Percentiles rank a stretch among this genome's conserved stretches.
Evolutionary conservation across 371 early-diverging fungal genomes (phyloP).

Genomic region (Mucor indicus): DNA sequence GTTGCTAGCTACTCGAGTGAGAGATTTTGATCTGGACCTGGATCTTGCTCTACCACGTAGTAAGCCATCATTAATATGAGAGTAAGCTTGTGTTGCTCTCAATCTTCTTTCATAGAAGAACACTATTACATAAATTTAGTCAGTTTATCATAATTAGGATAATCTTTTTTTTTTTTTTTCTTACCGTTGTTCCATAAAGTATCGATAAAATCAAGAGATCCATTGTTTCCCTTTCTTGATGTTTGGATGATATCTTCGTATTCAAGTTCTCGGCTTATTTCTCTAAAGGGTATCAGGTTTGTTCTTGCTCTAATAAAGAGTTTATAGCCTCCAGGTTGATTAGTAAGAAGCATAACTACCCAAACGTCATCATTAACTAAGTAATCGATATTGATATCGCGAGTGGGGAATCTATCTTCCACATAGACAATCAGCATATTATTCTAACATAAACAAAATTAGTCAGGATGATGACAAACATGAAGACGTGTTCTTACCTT

Average conservation of each 20-base stretch:
- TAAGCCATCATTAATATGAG: constrained; percentile 22
- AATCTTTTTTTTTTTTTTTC: background rate
- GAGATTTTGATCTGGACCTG: constrained; percentile 41
- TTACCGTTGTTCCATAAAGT: constrained; percentile 28
- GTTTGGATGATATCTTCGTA: constrained; percentile 10
- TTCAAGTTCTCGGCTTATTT: constrained; percentile 17
- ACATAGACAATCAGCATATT: constrained; percentile 46
- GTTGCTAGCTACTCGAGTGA: constrained; percentile 37
- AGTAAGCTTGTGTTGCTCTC: constrained; percentile 22
- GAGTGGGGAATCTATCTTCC: constrained; percentile 22
- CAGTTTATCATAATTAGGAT: background rate
- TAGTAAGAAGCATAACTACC: constrained; percentile 32
- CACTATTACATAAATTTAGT: constrained; percentile 13
- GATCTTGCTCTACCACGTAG: constrained; percentile 33
- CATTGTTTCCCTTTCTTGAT: constrained; percentile 2
- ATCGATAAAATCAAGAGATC: constrained; percentile 17
- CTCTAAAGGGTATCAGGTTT: constrained; percentile 19
- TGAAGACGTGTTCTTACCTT: constrained; percentile 5
- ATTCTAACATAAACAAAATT: constrained; percentile 18
- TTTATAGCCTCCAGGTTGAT: constrained; percentile 12
- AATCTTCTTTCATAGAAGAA: constrained; percentile 35
- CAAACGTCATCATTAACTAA: constrained; percentile 24
- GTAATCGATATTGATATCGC: constrained; percentile 8
- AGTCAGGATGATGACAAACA: background rate
- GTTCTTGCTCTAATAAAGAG: constrained; percentile 15